Evolutionary conservation across 2,329 filamentous ascomycete species (phyloP).

Genomic region (Aureobasidium musti): DNA sequence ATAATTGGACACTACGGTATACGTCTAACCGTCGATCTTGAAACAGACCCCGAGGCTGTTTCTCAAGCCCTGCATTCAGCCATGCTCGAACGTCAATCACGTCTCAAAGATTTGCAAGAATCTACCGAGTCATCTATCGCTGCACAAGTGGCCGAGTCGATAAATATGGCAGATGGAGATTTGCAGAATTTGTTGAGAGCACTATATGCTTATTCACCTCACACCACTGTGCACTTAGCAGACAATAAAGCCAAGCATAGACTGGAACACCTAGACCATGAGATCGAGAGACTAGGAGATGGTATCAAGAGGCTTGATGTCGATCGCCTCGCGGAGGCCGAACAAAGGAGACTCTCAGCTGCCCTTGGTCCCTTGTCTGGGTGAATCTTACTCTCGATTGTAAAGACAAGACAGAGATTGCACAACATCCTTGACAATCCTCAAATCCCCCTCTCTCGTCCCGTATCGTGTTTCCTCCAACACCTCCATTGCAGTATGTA

Average conservation of each 20-base stretch:
- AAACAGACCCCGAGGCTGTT: background rate
- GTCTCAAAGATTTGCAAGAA: slow-evolving; percentile 42
- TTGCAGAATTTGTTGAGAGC: slow-evolving; percentile 43
- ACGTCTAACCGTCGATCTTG: slow-evolving; percentile 20
- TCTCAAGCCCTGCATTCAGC: slow-evolving; percentile 36
- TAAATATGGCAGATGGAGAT: slow-evolving; percentile 44
- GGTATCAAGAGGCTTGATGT: slow-evolving; percentile 43
- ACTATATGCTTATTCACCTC: slow-evolving; percentile 43
- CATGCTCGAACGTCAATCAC: slow-evolving; percentile 40
- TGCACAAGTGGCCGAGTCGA: slow-evolving; percentile 41
- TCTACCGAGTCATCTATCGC: slow-evolving; percentile 41
- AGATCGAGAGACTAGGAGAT: slow-evolving; percentile 44
- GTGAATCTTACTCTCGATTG: background rate
- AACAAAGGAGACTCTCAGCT: slow-evolving; percentile 33
- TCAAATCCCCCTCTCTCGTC: background rate
- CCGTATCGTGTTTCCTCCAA: too few relatives aligned
- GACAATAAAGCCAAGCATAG: slow-evolving; percentile 36
- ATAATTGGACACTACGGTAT: slow-evolving; percentile 39
- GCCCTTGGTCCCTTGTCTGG: background rate
- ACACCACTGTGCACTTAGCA: slow-evolving; percentile 32
- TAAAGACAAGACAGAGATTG: background rate
- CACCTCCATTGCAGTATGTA: background rate
- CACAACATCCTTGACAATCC: background rate
- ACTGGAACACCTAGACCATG: slow-evolving; percentile 43
- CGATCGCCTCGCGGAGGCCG: slow-evolving; percentile 33